Evolutionary conservation across 2,329 filamentous ascomycete species (phyloP).

Genomic region (Monosporascus sp.): DNA sequence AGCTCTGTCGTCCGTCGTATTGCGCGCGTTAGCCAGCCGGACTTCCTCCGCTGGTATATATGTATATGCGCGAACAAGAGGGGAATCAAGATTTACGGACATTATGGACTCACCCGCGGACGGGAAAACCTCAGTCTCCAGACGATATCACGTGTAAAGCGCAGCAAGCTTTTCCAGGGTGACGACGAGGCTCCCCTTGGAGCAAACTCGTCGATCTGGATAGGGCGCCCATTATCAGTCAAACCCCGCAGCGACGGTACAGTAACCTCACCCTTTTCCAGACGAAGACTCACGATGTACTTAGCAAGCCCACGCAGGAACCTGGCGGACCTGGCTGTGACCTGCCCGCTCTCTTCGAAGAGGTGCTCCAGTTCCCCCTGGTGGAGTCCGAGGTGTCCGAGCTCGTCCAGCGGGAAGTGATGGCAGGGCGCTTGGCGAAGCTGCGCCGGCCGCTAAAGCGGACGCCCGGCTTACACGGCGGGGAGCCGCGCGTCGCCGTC

Average conservation of each 20-base stretch:
- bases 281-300: conserved; percentile 55
- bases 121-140: conserved; percentile 61
- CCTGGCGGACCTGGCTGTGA: conserved; percentile 63
- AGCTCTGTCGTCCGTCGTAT: conserved; percentile 33
- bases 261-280: background rate
- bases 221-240: background rate
- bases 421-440: conserved; percentile 3
- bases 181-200: conserved; percentile 66
- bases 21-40: too few species aligned
- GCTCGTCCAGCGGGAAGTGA: conserved; percentile 5
- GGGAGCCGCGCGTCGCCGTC: too few species aligned
- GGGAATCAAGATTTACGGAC: conserved; percentile 7
- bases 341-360: conserved; percentile 62
- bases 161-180: conserved; percentile 68
- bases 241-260: background rate
- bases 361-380: conserved; percentile 61
- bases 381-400: conserved; percentile 4
- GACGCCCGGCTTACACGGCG: too few species aligned
- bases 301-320: conserved; percentile 69
- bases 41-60: too few species aligned
- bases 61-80: conserved; percentile 1
- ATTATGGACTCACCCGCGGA: conserved; percentile 52
- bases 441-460: conserved; percentile 14
- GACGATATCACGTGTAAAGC: conserved; percentile 64
- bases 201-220: conserved; percentile 62